Percentiles rank a stretch among this genome's conserved stretches.
These are phyloP conservation scores for Ophiocordyceps robertsii DNA, from an alignment of 2,329 filamentous ascomycete species.

Conservation along the genomic window DNA sequence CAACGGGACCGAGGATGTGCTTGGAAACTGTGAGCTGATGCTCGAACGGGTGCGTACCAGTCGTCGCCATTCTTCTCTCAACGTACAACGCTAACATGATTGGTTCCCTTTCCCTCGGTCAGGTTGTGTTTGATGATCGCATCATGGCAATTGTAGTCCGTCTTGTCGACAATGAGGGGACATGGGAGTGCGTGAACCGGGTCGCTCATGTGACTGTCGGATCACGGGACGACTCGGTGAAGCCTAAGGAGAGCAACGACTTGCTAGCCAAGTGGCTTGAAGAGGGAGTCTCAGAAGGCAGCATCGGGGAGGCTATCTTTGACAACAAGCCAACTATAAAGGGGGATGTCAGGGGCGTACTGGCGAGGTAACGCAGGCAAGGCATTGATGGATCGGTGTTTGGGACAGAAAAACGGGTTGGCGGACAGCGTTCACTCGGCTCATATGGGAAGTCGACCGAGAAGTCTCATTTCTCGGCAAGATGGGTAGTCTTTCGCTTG, in stretches of 20 bases:
- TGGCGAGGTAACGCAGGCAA: slow-evolving; percentile 25
- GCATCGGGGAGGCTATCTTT: slow-evolving; percentile 35
- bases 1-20: slow-evolving; percentile 14
- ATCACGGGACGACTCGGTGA: slow-evolving; percentile 59
- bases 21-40: slow-evolving; percentile 52
- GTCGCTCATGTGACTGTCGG: slow-evolving; percentile 85
- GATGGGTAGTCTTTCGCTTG: too few species aligned
- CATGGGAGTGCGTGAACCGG: slow-evolving; percentile 60
- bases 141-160: slow-evolving; percentile 88
- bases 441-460: too few species aligned
- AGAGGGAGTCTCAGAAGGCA: slow-evolving; percentile 26
- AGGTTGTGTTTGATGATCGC: slow-evolving; percentile 70
- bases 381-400: background rate
- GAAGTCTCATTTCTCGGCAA: too few species aligned
- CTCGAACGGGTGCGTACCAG: slow-evolving; percentile 39
- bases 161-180: slow-evolving; percentile 40
- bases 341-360: slow-evolving; percentile 33
- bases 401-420: too few species aligned
- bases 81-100: too few species aligned
- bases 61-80: background rate
- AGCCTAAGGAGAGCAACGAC: slow-evolving; percentile 90
- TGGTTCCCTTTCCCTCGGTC: slow-evolving; percentile 5
- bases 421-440: too few species aligned
- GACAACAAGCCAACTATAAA: slow-evolving; percentile 33
- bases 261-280: slow-evolving; percentile 65